These are phyloP conservation scores for Alternaria postmessia DNA, from an alignment of 2,329 filamentous ascomycete species.

Conservation along the genomic window DNA sequence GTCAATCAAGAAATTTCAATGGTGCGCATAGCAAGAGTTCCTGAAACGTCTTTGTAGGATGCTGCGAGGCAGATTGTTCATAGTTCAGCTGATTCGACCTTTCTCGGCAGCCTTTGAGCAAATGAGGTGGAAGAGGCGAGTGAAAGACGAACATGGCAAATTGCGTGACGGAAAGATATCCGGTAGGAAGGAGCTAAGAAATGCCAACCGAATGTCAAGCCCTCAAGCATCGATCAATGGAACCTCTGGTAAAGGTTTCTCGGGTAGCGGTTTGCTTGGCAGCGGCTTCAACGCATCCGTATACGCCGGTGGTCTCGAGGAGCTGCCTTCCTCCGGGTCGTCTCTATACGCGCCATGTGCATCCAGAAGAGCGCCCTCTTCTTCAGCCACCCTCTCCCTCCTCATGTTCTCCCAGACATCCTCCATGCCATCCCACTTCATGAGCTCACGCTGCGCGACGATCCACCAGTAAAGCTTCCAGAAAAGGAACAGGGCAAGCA, in stretches of 20 bases:
- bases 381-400: constrained; percentile 28
- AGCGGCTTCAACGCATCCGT: constrained; percentile 29
- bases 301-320: constrained; percentile 11
- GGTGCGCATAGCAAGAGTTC: background rate
- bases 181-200: background rate
- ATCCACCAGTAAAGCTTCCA: constrained; percentile 32
- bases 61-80: background rate
- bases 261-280: constrained; percentile 45
- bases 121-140: background rate
- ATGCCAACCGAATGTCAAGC: background rate
- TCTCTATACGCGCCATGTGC: constrained; percentile 32
- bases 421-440: constrained; percentile 47
- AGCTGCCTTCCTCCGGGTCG: constrained; percentile 29
- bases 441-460: constrained; percentile 38
- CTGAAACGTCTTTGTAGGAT: background rate
- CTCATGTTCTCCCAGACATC: constrained; percentile 43
- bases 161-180: background rate
- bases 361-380: constrained; percentile 34
- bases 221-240: constrained; percentile 44
- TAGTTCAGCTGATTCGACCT: background rate
- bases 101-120: background rate
- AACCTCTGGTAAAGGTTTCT: constrained; percentile 46
- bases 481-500: constrained; percentile 27
- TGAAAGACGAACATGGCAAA: background rate
- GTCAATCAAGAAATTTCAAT: background rate